phyloP scores from a whole-genome alignment of 1,284 basidiomycete genomes.

The Leccinum fallax region DNA sequence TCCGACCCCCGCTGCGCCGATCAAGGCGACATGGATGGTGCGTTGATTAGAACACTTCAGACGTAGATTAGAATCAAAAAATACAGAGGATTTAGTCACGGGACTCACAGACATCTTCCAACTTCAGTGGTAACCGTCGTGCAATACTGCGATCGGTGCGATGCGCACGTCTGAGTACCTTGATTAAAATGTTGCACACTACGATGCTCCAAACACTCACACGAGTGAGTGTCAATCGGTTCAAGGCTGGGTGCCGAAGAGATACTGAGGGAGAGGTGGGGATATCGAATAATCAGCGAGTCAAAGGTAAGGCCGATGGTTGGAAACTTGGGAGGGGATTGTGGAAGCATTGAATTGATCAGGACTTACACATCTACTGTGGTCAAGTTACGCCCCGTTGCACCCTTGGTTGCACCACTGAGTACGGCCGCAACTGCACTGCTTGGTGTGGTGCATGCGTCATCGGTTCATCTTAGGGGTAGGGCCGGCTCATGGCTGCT shows the following conservation, averaged over 20 bases:
- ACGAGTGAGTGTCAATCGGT: neutral
- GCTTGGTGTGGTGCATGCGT: too few species aligned
- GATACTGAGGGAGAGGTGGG: neutral
- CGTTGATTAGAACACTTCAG: slow-evolving; percentile 6
- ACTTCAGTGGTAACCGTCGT: neutral
- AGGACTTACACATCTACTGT: too few species aligned
- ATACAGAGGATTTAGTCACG: neutral
- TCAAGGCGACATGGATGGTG: slow-evolving; percentile 22
- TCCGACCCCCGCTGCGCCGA: slow-evolving; percentile 28
- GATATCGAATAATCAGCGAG: neutral
- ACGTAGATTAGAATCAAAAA: slow-evolving; percentile 4
- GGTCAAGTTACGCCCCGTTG: too few species aligned
- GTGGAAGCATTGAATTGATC: too few species aligned
- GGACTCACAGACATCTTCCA: slow-evolving; percentile 22
- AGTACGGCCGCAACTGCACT: too few species aligned
- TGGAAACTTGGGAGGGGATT: too few species aligned
- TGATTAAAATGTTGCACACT: neutral
- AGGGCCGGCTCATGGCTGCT: too few species aligned
- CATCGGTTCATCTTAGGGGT: too few species aligned
- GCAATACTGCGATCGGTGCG: neutral
- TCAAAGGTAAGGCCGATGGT: too few species aligned
- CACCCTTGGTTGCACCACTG: too few species aligned
- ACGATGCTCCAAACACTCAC: neutral
- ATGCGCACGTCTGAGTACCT: neutral
- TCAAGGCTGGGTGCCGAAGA: neutral